Evolutionary conservation across 192 early-diverging fungal genomes (phyloP), one percentile per base, ranked within the genome.

Genomic region (Umbelopsis sp.): DNA sequence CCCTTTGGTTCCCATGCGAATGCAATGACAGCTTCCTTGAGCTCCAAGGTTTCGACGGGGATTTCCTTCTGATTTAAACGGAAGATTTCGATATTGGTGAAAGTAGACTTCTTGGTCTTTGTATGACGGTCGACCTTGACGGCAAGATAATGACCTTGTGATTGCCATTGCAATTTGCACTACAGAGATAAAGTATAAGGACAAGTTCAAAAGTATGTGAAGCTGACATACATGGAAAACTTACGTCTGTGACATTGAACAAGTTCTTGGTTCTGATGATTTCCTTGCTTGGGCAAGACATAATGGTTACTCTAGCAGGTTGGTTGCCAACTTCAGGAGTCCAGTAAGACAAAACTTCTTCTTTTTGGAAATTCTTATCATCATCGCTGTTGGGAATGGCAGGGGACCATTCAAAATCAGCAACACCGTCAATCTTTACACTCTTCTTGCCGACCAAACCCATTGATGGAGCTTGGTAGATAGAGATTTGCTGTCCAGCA

Each of bases 1-100:
- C 91, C 93, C 52, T 85, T 85, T 25, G 98, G 98, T 83, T 99
- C 98, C 96, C 98, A 99, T 75, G 91, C 94, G 70, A 97, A 92
- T n/a, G 88, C 88, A 67, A 90, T 83, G 52, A 97, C 88, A 12
- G 76, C 74, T 46, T 87, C 94, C 82, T 93, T 92, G 50, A 99
- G 78, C 81, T 99, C 98, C 45, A 98, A 80, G 13, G 95, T 93
- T 71, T 99, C 98, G 23, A 98, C 94, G n/a, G 98, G 98, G 71
- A 98, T 89, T 64, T 93, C 93, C 78, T 91, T 91, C 81, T 99
- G 95, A 70, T 86, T 81, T 6, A 95, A 77, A 61, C 93, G 88
- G 91, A 99, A 98, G 67, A 99, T 89, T 85, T 99, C 98, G 55
- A 99, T 80, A 79, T 95, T 96, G 74, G 94, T 90, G 74, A 85